Base-by-base conservation (phyloP, 768 basidiomycete genomes). In the Dioszegia hungarica region DNA sequence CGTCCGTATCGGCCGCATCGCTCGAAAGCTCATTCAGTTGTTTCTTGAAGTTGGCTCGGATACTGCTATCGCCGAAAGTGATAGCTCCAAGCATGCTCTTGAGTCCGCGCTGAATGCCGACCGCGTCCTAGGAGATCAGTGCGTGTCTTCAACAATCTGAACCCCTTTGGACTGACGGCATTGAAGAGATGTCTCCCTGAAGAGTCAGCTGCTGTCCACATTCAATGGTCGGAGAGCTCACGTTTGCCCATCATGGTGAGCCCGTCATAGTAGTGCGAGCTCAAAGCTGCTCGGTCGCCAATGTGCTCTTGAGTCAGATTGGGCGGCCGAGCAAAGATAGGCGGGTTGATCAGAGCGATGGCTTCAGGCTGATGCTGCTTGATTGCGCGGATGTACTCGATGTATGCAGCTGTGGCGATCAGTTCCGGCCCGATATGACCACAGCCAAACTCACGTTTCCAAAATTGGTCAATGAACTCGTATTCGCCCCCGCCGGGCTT, bases 191-290 rank as follows among this genome's bases (percentile, higher is more conserved):
- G 87, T 63, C 77, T 59, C 20, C 68, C 66, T 67, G 39, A 38
- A 2, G 11, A 33, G 29, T 54, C 37, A 41, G 52, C 28, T 38
- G 8, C 11, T 29, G 12, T 38, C 22, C 27, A 9, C n/a, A n/a
- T 34, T 36, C 22, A 15, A 29, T 14, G 33, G 19, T 17, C n/a
- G 15, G 0, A 5, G 1, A 29, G 61, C 69, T 90, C 89, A 67
- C 92, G 89, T 33, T 89, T 81, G 31, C 89, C 88, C n/a, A 98
- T 80, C 38, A 98, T 82, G 0, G 94, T 98, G 37, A 97, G 79
- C 0, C 93, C 93, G 65, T 98, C 93, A 68, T 97, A 98, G 74
- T 91, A 98, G 74, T 98, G 94, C 0, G 85, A 81, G 3, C 87
- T 85, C 62, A 89, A 86, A 29, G 82, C 85, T 1, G 86, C 84